A percentile compares a stretch with the other conserved stretches of the same genome.
These are phyloP conservation scores for Blastobotrys petasosporus DNA, from an alignment of 1,139 yeast species.

Conservation along the genomic window DNA sequence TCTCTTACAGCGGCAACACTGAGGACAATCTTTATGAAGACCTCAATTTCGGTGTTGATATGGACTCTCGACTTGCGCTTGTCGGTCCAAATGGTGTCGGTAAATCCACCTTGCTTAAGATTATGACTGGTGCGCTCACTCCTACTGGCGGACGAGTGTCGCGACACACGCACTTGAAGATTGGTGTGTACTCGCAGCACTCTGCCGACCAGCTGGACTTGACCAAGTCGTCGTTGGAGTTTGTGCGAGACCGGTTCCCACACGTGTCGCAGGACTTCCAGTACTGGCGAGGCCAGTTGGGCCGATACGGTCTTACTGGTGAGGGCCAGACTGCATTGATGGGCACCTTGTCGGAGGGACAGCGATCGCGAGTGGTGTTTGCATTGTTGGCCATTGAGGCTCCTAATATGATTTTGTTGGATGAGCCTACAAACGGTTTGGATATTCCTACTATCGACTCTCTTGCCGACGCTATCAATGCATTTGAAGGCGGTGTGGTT, in stretches of 20 bases:
- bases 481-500: constrained; percentile 95
- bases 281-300: constrained; percentile 98
- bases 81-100: constrained; percentile 99
- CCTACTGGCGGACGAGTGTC: constrained; percentile 94
- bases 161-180: constrained; percentile 93
- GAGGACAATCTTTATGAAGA: constrained; percentile 87
- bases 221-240: constrained; percentile 90
- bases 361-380: constrained; percentile 97
- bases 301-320: constrained; percentile 97
- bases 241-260: constrained; percentile 90
- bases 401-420: constrained; percentile 90
- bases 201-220: constrained; percentile 97
- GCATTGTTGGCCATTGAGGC: constrained; percentile 91
- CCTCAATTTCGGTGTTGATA: constrained; percentile 96
- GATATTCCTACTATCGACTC: constrained; percentile 98
- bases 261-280: constrained; percentile 93
- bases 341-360: constrained; percentile 99
- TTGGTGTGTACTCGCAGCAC: constrained; percentile 98
- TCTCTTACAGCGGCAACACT: constrained; percentile 79
- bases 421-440: constrained; percentile 99
- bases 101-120: constrained; percentile 89
- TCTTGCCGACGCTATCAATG: constrained; percentile 90
- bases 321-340: constrained; percentile 97
- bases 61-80: constrained; percentile 97
- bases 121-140: constrained; percentile 90